Percentiles rank a stretch among this genome's conserved stretches.
Conservation (phyloP, 768 basidiomycete species). For the Lactarius deliciosus region DNA sequence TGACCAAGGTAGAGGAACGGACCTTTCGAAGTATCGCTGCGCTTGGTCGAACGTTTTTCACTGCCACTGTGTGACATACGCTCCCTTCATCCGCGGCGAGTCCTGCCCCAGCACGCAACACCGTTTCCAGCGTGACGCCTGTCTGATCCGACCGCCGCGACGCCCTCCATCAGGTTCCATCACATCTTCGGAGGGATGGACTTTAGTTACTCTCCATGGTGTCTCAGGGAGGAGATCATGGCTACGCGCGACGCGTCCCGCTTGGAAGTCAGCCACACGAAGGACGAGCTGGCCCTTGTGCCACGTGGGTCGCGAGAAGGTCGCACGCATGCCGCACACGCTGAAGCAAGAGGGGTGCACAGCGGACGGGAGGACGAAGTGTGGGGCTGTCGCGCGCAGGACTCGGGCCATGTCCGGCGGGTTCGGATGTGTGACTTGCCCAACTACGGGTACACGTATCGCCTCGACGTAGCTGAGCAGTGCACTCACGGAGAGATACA, state of each 20-base stretch:
- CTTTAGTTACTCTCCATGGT: not conserved
- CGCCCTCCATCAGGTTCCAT: not conserved
- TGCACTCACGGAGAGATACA: not conserved
- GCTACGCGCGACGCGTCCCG: not conserved
- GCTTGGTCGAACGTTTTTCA: not conserved
- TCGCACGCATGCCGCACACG: slow-evolving; percentile 1
- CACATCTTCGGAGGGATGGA: not conserved
- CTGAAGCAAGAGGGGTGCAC: not conserved
- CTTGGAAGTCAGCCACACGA: slow-evolving; percentile 5
- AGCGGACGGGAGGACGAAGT: not conserved
- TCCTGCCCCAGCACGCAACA: not conserved
- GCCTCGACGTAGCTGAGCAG: not conserved
- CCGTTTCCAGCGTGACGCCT: not conserved
- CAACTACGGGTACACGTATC: not conserved
- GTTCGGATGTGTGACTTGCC: not conserved
- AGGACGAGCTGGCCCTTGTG: slow-evolving; percentile 1
- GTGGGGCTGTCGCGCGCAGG: not conserved
- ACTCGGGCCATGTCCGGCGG: not conserved
- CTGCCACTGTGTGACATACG: not conserved
- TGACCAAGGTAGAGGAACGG: slow-evolving; percentile 1
- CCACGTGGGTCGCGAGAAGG: not conserved
- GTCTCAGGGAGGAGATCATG: not conserved
- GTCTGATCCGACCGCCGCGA: not conserved
- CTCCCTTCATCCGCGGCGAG: not conserved
- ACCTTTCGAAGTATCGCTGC: not conserved